Evolutionary conservation across 441 rosid species (phyloP).

Genomic region (Arabidopsis hybrid): DNA sequence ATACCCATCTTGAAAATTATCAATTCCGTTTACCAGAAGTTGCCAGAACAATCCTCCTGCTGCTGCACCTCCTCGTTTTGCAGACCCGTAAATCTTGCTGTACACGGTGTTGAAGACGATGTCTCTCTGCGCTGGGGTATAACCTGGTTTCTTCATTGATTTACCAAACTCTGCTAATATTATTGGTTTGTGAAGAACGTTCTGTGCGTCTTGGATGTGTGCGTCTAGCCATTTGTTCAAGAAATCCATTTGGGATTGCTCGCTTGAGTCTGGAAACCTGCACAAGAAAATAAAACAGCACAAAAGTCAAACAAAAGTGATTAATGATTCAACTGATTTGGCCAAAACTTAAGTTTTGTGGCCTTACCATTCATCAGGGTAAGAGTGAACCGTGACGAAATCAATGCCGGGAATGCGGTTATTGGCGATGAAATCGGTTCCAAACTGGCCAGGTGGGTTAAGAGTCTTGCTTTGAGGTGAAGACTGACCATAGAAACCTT

Average conservation of each 20-base stretch:
- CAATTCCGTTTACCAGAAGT: conserved; percentile 63
- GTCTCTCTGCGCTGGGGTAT: conserved; percentile 57
- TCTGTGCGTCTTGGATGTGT: conserved; percentile 65
- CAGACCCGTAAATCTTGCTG: conserved; percentile 61
- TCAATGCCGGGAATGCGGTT: conserved; percentile 66
- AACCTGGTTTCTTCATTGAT: conserved; percentile 62
- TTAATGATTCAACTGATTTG: not conserved
- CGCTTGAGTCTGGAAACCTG: conserved; percentile 71
- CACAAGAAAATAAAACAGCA: not conserved
- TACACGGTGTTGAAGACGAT: conserved; percentile 60
- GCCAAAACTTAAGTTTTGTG: not conserved
- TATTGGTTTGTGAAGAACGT: conserved; percentile 62
- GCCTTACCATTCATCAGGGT: conserved; percentile 77
- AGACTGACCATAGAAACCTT: conserved; percentile 78
- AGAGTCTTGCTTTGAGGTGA: conserved; percentile 62
- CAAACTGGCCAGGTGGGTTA: conserved; percentile 61
- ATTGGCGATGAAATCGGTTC: conserved; percentile 74
- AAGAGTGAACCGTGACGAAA: conserved; percentile 72
- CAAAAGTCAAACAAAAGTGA: conserved; percentile 6
- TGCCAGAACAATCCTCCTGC: conserved; percentile 84
- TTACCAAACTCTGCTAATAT: conserved; percentile 70
- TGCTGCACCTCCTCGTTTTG: conserved; percentile 69
- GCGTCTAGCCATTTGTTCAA: conserved; percentile 68
- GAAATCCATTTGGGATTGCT: conserved; percentile 61
- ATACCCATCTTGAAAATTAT: conserved; percentile 69